A percentile compares a stretch with the other conserved stretches of the same genome.
These are phyloP conservation scores for Colletotrichum nymphaeae DNA, from an alignment of 2,329 filamentous ascomycete species.

Conservation along the genomic window DNA sequence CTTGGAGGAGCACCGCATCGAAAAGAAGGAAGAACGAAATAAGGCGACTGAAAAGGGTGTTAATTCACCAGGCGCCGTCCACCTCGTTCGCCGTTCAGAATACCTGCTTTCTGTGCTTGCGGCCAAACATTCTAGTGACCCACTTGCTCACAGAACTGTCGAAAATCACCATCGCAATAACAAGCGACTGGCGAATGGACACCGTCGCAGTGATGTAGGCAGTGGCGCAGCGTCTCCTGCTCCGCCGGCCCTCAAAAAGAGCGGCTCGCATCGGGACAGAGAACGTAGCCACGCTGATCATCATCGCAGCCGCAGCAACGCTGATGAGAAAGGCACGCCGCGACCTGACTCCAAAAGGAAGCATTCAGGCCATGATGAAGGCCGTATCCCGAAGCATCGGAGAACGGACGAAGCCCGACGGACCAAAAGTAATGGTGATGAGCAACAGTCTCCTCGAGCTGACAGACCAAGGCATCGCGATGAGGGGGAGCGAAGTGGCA, in stretches of 20 bases:
- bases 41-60: slow-evolving; percentile 83
- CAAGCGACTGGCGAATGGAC: slow-evolving; percentile 77
- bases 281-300: slow-evolving; percentile 60
- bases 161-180: slow-evolving; percentile 97
- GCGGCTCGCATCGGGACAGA: slow-evolving; percentile 58
- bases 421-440: slow-evolving; percentile 49
- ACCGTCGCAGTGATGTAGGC: slow-evolving; percentile 68
- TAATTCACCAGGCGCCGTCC: slow-evolving; percentile 96
- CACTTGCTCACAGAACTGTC: slow-evolving; percentile 79
- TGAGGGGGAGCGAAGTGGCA: slow-evolving; percentile 41
- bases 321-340: slow-evolving; percentile 62
- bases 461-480: slow-evolving; percentile 46
- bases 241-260: slow-evolving; percentile 63
- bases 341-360: slow-evolving; percentile 71
- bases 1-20: slow-evolving; percentile 96
- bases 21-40: slow-evolving; percentile 92
- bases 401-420: slow-evolving; percentile 54
- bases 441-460: slow-evolving; percentile 46
- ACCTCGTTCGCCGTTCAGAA: slow-evolving; percentile 93
- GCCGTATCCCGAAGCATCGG: slow-evolving; percentile 55
- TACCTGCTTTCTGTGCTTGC: slow-evolving; percentile 96
- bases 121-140: slow-evolving; percentile 83
- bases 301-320: slow-evolving; percentile 61
- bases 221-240: slow-evolving; percentile 79
- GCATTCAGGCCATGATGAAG: slow-evolving; percentile 62